Evolutionary conservation across 2,329 filamentous ascomycete species (phyloP).

Genomic region (Fusarium nygamai): DNA sequence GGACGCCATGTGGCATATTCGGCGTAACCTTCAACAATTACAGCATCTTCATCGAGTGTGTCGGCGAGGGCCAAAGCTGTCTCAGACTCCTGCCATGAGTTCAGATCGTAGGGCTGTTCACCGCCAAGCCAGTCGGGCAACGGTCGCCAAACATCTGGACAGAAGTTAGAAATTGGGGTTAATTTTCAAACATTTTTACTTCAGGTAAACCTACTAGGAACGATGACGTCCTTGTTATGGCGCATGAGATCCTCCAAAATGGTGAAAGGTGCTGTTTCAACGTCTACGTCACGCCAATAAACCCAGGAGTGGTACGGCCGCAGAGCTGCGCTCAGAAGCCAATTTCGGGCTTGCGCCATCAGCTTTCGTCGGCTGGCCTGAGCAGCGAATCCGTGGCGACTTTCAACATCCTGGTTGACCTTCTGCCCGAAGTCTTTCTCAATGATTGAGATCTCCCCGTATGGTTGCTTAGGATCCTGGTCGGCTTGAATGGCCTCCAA

Average conservation of each 20-base stretch:
- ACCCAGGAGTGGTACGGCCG: slow-evolving; percentile 98
- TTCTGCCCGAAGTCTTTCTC: slow-evolving; percentile 99
- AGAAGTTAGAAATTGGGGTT: slow-evolving; percentile 38
- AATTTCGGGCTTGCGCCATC: slow-evolving; percentile 98
- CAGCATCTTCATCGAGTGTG: slow-evolving; percentile 95
- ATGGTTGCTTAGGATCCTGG: slow-evolving; percentile 81
- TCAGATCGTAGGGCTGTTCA: slow-evolving; percentile 97
- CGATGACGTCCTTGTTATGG: slow-evolving; percentile 98
- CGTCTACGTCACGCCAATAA: slow-evolving; percentile 98
- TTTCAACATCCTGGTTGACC: slow-evolving; percentile 97
- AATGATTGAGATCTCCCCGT: slow-evolving; percentile 96
- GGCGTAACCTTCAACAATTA: slow-evolving; percentile 98
- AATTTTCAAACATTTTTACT: not conserved
- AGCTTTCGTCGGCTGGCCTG: slow-evolving; percentile 93
- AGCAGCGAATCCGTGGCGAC: slow-evolving; percentile 94
- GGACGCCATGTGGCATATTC: slow-evolving; percentile 99
- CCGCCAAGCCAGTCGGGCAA: slow-evolving; percentile 98
- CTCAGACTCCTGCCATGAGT: slow-evolving; percentile 99
- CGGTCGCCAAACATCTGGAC: slow-evolving; percentile 94
- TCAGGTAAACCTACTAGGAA: slow-evolving; percentile 79
- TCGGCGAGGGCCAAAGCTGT: slow-evolving; percentile 93
- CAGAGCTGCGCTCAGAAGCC: slow-evolving; percentile 91
- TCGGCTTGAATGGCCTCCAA: slow-evolving; percentile 83
- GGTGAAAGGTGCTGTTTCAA: slow-evolving; percentile 95
- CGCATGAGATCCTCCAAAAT: slow-evolving; percentile 98